Conservation (phyloP, 306 rosid species). For the Gastrolobium bilobum region DNA sequence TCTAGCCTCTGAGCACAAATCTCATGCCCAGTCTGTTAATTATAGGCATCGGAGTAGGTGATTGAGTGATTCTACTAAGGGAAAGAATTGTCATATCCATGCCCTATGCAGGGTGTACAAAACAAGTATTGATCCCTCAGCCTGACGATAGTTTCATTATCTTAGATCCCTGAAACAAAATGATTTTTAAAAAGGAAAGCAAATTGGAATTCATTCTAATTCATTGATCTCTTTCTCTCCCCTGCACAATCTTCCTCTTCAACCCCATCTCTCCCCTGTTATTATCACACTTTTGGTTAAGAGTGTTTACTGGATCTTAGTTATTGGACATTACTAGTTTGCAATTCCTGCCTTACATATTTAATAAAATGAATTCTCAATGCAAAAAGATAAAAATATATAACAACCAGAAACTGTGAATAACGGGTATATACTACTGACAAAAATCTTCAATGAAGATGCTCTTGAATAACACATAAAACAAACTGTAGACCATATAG, state of each 20-base stretch:
- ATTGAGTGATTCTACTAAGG: neutral
- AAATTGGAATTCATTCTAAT: neutral
- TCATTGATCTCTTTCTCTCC: slow-evolving; percentile 17
- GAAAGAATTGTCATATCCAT: slow-evolving; percentile 3
- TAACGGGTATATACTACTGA: neutral
- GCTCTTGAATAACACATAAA: slow-evolving; percentile 30
- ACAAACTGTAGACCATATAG: neutral
- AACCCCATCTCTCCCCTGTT: slow-evolving; percentile 54
- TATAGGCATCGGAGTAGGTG: slow-evolving; percentile 17
- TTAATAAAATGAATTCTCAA: slow-evolving; percentile 25
- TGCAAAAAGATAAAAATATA: slow-evolving; percentile 33
- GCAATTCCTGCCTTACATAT: slow-evolving; percentile 26
- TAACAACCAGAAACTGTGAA: slow-evolving; percentile 4
- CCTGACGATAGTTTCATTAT: slow-evolving; percentile 19
- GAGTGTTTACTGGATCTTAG: neutral
- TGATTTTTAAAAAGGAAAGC: neutral
- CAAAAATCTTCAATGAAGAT: neutral
- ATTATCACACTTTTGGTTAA: slow-evolving; percentile 15
- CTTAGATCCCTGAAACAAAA: slow-evolving; percentile 28
- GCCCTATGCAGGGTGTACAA: neutral
- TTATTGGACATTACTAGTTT: slow-evolving; percentile 17
- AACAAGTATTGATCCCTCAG: slow-evolving; percentile 1
- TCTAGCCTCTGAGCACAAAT: slow-evolving; percentile 15
- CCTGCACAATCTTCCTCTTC: slow-evolving; percentile 30
- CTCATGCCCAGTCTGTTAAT: slow-evolving; percentile 9